Evolutionary conservation across 2,329 filamentous ascomycete species (phyloP).

Genomic region (Blastomyces gilchristii): DNA sequence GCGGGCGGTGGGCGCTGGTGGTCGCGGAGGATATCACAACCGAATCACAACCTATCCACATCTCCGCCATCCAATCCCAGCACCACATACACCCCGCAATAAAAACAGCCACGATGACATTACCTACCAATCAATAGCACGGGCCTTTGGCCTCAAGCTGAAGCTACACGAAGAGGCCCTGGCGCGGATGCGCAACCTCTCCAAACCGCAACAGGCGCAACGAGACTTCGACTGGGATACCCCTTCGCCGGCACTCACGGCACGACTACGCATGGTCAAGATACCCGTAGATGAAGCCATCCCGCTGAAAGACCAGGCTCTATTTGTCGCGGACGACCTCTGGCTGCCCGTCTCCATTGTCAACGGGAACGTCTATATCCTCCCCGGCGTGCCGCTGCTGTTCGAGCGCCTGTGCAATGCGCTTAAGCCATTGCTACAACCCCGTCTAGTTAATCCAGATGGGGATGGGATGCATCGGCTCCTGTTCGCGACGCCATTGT

Average conservation of each 20-base stretch:
- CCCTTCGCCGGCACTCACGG: constrained; percentile 64
- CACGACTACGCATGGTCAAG: constrained; percentile 83
- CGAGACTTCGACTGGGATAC: constrained; percentile 74
- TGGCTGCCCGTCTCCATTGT: constrained; percentile 88
- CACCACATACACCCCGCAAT: neutral
- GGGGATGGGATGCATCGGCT: constrained; percentile 71
- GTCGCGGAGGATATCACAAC: neutral
- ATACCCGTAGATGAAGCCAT: constrained; percentile 64
- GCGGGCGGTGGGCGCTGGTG: neutral
- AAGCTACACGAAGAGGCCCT: constrained; percentile 67
- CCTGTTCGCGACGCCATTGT: constrained; percentile 74
- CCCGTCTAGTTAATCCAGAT: constrained; percentile 63
- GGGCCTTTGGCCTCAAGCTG: constrained; percentile 69
- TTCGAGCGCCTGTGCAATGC: constrained; percentile 72
- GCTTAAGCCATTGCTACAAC: constrained; percentile 58
- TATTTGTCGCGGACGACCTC: constrained; percentile 69
- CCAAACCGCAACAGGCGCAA: constrained; percentile 61
- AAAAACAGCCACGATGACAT: constrained; percentile 79
- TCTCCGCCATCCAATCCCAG: neutral
- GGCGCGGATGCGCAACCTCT: constrained; percentile 72
- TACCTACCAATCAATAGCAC: constrained; percentile 87
- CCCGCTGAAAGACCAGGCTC: constrained; percentile 57
- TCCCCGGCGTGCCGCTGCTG: constrained; percentile 78
- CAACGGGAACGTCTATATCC: constrained; percentile 85
- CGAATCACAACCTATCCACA: neutral